Conservation (phyloP, 73 alveolate genomes). For the Breviolum minutum region DNA sequence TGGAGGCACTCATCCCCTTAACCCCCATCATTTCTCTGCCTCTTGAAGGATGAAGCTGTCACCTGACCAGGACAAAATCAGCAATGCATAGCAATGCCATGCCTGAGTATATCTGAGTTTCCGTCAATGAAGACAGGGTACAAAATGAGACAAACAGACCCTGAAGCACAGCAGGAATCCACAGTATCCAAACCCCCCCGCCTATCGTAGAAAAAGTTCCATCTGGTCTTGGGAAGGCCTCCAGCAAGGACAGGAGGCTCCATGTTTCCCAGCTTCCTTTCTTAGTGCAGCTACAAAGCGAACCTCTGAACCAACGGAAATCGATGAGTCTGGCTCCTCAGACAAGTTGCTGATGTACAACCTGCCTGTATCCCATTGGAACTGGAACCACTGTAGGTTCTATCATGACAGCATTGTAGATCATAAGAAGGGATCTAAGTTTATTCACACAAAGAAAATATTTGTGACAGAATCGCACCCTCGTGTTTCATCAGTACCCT, state of each 20-base stretch:
- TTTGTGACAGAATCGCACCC: background rate
- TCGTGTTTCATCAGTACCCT: no score
- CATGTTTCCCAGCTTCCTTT: background rate
- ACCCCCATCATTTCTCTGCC: no score
- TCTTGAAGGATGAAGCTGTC: no score
- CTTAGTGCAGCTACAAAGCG: background rate
- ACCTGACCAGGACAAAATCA: no score
- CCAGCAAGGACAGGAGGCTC: background rate
- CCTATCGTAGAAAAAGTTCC: background rate
- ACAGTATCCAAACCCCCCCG: background rate
- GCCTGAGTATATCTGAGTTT: no score
- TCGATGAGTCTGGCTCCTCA: background rate
- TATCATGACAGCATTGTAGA: background rate
- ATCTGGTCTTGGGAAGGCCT: background rate
- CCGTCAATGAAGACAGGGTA: no score
- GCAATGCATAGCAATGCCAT: no score
- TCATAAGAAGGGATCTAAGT: background rate
- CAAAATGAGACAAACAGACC: background rate
- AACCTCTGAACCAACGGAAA: constrained; percentile 12
- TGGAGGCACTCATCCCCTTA: no score
- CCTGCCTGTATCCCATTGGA: background rate
- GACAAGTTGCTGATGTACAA: background rate
- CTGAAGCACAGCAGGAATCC: background rate
- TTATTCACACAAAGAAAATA: background rate
- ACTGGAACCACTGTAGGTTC: background rate